phyloP scores from a whole-genome alignment of 345 rosid species.

The Arabis hirsuta region DNA sequence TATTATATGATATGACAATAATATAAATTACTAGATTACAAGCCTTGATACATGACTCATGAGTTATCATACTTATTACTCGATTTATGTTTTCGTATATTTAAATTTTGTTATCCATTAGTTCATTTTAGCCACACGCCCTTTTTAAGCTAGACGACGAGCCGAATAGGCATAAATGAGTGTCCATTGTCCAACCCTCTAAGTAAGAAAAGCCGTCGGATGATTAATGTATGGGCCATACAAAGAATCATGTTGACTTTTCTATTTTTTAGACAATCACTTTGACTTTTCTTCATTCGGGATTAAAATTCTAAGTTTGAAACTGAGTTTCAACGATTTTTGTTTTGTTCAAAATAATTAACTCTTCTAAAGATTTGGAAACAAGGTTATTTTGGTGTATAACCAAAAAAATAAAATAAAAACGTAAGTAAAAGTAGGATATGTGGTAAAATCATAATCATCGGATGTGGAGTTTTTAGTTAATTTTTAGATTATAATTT shows the following conservation, averaged over 20 bases:
- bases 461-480: no score
- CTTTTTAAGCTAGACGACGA: neutral
- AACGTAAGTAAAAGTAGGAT: no score
- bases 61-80: neutral
- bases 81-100: no score
- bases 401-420: no score
- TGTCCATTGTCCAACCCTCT: conserved; percentile 19
- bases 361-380: neutral
- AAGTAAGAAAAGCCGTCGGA: conserved; percentile 3
- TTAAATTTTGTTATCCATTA: no score
- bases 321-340: conserved; percentile 14
- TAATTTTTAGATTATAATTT: no score
- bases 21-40: neutral
- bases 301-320: conserved; percentile 19
- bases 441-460: no score
- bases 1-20: neutral
- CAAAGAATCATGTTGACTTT: conserved; percentile 13
- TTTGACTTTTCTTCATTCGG: neutral
- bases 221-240: conserved; percentile 17
- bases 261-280: neutral
- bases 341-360: neutral
- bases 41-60: neutral
- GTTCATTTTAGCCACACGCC: no score
- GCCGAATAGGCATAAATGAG: neutral
- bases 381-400: no score